A percentile compares a stretch with the other conserved stretches of the same genome.
These are phyloP conservation scores for Fusarium tuaranense DNA, from an alignment of 2,329 filamentous ascomycete genomes.

Conservation along the genomic window DNA sequence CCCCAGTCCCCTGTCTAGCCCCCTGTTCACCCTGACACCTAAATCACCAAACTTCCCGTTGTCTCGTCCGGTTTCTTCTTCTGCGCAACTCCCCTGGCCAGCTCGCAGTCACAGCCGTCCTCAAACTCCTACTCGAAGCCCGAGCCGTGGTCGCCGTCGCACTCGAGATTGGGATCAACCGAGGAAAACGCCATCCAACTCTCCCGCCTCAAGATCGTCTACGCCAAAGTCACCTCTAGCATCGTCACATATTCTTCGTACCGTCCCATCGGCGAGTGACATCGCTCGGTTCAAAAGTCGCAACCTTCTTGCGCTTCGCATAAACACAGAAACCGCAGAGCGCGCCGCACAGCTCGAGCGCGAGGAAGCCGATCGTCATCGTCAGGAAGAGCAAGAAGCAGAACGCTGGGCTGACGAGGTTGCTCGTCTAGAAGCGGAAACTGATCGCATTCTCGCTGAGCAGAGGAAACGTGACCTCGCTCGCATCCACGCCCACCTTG, in stretches of 20 bases:
- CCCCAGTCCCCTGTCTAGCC: slow-evolving; percentile 34
- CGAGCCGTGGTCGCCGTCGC: slow-evolving; percentile 27
- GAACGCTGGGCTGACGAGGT: slow-evolving; percentile 53
- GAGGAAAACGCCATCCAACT: slow-evolving; percentile 11
- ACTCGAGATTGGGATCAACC: slow-evolving; percentile 14
- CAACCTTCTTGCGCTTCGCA: slow-evolving; percentile 36
- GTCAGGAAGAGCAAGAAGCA: slow-evolving; percentile 37
- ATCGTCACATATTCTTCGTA: slow-evolving; percentile 30
- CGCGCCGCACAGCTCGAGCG: slow-evolving; percentile 36
- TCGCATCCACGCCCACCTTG: slow-evolving; percentile 58
- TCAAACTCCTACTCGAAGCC: slow-evolving; percentile 11
- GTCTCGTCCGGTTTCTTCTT: slow-evolving; percentile 28
- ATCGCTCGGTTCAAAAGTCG: slow-evolving; percentile 40
- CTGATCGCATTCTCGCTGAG: slow-evolving; percentile 61
- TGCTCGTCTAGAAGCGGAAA: slow-evolving; percentile 60
- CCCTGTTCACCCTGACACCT: slow-evolving; percentile 45
- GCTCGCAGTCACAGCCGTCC: slow-evolving; percentile 5
- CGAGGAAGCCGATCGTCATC: slow-evolving; percentile 20
- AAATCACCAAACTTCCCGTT: slow-evolving; percentile 44
- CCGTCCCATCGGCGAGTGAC: slow-evolving; percentile 34
- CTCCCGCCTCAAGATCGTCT: slow-evolving; percentile 14
- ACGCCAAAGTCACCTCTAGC: slow-evolving; percentile 6
- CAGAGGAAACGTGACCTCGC: slow-evolving; percentile 62
- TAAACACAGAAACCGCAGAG: slow-evolving; percentile 35
- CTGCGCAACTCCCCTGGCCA: slow-evolving; percentile 25